A percentile compares a stretch with the other conserved stretches of the same genome.
phyloP scores from a whole-genome alignment of 495 filamentous ascomycete species.

The Penicillium cosmopolitanum region DNA sequence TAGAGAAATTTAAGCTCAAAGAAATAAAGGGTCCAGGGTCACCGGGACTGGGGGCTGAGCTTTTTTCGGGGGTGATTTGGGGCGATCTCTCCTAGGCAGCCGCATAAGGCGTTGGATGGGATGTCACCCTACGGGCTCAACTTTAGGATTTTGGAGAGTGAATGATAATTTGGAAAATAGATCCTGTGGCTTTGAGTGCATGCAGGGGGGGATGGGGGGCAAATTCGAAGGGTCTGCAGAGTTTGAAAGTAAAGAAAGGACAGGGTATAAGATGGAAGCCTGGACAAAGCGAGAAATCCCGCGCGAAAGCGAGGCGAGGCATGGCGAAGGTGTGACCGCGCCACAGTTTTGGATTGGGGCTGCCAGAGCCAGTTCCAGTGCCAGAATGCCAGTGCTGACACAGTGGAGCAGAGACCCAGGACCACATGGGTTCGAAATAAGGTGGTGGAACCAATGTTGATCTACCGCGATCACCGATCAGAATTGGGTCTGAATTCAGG shows the following conservation, averaged over 20 bases:
- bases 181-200: conserved; percentile 1
- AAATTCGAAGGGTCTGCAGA: neutral
- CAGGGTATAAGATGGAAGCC: conserved; percentile 8
- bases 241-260: neutral
- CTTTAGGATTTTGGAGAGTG: conserved; percentile 1
- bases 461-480: conserved; percentile 14
- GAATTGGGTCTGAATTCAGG: conserved; percentile 5
- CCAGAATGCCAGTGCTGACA: neutral
- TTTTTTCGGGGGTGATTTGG: conserved; percentile 15
- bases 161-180: neutral
- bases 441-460: conserved; percentile 29
- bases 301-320: neutral
- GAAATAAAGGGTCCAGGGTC: conserved; percentile 12
- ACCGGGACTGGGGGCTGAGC: conserved; percentile 14
- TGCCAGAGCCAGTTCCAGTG: neutral
- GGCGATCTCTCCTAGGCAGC: neutral
- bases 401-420: conserved; percentile 4
- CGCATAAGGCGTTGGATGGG: conserved; percentile 8
- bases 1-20: conserved; percentile 21
- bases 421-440: conserved; percentile 21
- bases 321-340: neutral
- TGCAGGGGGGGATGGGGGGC: neutral
- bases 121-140: conserved; percentile 11
- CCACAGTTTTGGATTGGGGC: conserved; percentile 6
- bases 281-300: conserved; percentile 1